Evolutionary conservation across 352 stramenopile genomes (phyloP).

Genomic region (Globisporangium okanoganense): DNA sequence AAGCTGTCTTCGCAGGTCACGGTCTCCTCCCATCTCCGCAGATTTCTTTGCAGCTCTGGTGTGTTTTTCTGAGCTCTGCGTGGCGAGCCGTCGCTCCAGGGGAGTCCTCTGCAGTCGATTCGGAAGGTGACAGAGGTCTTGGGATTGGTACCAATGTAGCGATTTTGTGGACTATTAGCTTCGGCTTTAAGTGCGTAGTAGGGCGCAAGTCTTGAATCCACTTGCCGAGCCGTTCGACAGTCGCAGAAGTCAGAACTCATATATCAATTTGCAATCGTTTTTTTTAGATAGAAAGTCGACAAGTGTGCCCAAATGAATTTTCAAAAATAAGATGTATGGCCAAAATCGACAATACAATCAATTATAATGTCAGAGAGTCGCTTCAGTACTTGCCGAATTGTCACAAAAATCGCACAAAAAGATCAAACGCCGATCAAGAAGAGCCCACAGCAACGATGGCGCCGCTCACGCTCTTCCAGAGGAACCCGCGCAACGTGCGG

Average conservation of each 20-base stretch:
- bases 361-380: not conserved
- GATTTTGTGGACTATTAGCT: not conserved
- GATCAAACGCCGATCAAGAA: not conserved
- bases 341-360: no score
- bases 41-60: no score
- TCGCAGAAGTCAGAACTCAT: not conserved
- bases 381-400: not conserved
- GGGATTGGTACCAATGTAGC: not conserved
- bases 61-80: no score
- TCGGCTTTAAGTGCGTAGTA: not conserved
- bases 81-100: not conserved
- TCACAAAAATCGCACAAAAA: not conserved
- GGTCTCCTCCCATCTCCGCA: not conserved
- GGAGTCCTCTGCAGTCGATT: not conserved
- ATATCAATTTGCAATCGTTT: not conserved
- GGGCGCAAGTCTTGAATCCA: not conserved
- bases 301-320: no score
- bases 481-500: conserved; percentile 40
- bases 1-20: not conserved
- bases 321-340: no score
- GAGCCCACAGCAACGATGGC: conserved; percentile 1
- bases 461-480: conserved; percentile 28
- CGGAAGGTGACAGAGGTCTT: not conserved
- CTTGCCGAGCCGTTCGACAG: not conserved
- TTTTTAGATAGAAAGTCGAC: no score